Percentiles rank a stretch among this genome's conserved stretches.
Evolutionary conservation across 805 yeast genomes (phyloP).

Genomic region (Ascoidea asiatica): DNA sequence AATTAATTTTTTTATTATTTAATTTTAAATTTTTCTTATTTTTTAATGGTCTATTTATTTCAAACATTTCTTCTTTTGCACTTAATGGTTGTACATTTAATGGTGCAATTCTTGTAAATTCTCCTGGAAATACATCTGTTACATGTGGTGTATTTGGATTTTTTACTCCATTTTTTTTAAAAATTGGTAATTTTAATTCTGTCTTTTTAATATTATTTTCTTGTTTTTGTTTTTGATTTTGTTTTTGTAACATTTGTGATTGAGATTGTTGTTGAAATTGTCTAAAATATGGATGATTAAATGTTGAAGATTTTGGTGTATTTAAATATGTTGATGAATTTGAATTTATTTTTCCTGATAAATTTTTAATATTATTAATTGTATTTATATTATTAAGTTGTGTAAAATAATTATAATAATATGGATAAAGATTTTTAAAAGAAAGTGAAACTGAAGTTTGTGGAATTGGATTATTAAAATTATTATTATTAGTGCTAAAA

Average conservation of each 20-base stretch:
- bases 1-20: not conserved
- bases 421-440: too few species aligned
- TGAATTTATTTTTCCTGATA: too few species aligned
- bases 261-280: not conserved
- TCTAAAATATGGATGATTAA: too few species aligned
- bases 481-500: too few species aligned
- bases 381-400: too few species aligned
- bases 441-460: not conserved
- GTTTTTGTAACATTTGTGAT: not conserved
- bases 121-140: conserved; percentile 36
- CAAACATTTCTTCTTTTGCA: conserved; percentile 30
- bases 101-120: conserved; percentile 32
- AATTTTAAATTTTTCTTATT: conserved; percentile 4
- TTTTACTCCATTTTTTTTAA: not conserved
- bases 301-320: too few species aligned
- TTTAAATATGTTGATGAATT: too few species aligned
- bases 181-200: too few species aligned
- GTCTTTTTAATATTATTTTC: too few species aligned
- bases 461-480: not conserved
- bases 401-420: too few species aligned
- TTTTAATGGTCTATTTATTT: conserved; percentile 12
- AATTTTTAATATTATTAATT: too few species aligned
- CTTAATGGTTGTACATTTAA: conserved; percentile 36
- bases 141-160: conserved; percentile 19
- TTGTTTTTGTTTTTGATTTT: too few species aligned